Percentiles rank a stretch among this genome's conserved stretches.
Evolutionary conservation across 2,329 filamentous ascomycete species (phyloP).

Genomic region (Passalora sequoiae): DNA sequence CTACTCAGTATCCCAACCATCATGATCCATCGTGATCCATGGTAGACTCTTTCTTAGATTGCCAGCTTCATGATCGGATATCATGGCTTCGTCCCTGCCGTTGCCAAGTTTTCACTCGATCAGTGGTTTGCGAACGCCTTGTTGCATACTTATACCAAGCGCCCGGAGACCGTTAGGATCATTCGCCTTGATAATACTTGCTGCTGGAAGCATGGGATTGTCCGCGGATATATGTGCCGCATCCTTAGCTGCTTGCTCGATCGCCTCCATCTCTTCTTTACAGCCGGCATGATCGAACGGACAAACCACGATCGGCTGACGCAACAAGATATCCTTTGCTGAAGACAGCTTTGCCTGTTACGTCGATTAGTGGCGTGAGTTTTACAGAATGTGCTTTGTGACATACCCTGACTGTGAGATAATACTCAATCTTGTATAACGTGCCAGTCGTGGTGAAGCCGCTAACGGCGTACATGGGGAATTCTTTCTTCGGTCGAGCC

Average conservation of each 20-base stretch:
- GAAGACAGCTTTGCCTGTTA: constrained; percentile 77
- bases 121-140: constrained; percentile 56
- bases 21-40: background rate
- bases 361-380: too few relatives aligned
- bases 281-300: constrained; percentile 92
- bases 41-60: too few relatives aligned
- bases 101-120: constrained; percentile 52
- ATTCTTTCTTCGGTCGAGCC: constrained; percentile 75
- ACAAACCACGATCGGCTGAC: constrained; percentile 92
- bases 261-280: constrained; percentile 98
- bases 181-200: constrained; percentile 71
- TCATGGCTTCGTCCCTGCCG: background rate
- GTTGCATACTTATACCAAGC: constrained; percentile 59
- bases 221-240: constrained; percentile 82
- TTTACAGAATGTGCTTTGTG: too few relatives aligned
- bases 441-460: constrained; percentile 92
- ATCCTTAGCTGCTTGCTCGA: constrained; percentile 91
- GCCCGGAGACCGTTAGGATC: constrained; percentile 61
- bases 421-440: constrained; percentile 98
- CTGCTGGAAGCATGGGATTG: constrained; percentile 86
- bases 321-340: constrained; percentile 78
- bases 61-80: background rate
- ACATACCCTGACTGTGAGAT: constrained; percentile 81
- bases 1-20: too few relatives aligned
- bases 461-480: constrained; percentile 80